Conservation (phyloP, 257 asterid genomes). For the Knoxia roxburghii region DNA sequence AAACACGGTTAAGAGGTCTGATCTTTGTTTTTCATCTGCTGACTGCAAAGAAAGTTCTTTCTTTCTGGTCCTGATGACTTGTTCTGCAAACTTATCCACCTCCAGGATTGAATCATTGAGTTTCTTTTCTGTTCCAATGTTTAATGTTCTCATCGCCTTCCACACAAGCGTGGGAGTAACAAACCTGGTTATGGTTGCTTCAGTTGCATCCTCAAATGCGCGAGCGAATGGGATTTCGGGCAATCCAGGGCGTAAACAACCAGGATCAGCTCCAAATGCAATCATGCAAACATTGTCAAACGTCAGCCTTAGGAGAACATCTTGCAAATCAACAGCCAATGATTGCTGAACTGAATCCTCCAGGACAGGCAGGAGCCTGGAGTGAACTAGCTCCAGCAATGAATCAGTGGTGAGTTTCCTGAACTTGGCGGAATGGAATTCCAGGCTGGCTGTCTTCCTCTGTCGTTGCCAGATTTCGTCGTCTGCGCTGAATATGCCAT, state of each 20-base stretch:
- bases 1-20: constrained; percentile 78
- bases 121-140: constrained; percentile 56
- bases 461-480: constrained; percentile 67
- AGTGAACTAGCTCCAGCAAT: constrained; percentile 67
- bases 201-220: constrained; percentile 90
- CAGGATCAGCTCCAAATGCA: constrained; percentile 95
- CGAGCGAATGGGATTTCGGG: constrained; percentile 82
- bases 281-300: constrained; percentile 92
- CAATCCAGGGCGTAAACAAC: constrained; percentile 60
- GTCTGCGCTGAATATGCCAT: constrained; percentile 86
- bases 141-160: constrained; percentile 58
- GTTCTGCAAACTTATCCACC: constrained; percentile 65
- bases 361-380: constrained; percentile 61
- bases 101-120: constrained; percentile 46
- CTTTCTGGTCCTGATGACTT: constrained; percentile 65
- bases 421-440: constrained; percentile 76
- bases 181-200: constrained; percentile 61
- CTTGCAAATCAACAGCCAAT: constrained; percentile 54
- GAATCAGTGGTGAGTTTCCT: constrained; percentile 63
- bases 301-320: constrained; percentile 65
- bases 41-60: constrained; percentile 43
- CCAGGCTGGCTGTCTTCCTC: constrained; percentile 82
- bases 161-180: constrained; percentile 72
- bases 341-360: constrained; percentile 38
- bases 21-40: constrained; percentile 23